Conservation (phyloP, 2,329 filamentous ascomycete genomes). For the Colletotrichum musae region DNA sequence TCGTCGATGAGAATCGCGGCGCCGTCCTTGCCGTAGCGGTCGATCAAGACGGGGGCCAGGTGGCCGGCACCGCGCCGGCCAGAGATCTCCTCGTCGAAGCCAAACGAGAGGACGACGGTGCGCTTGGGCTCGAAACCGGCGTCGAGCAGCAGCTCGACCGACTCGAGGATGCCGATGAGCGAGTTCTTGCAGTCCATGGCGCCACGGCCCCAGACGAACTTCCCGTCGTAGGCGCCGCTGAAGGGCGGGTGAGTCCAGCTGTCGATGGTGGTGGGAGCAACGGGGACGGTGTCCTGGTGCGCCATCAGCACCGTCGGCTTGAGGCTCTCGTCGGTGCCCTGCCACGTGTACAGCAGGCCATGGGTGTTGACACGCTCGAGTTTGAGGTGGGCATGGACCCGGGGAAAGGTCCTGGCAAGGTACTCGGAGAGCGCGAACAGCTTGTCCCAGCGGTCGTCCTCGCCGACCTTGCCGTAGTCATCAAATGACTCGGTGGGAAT, state of each 20-base stretch:
- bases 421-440: conserved; percentile 68
- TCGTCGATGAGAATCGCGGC: conserved; percentile 73
- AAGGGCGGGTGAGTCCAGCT: conserved; percentile 74
- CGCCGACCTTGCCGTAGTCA: conserved; percentile 66
- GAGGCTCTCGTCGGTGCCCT: conserved; percentile 63
- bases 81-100: conserved; percentile 75
- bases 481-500: conserved; percentile 70
- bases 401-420: conserved; percentile 65
- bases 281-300: conserved; percentile 76
- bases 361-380: conserved; percentile 72
- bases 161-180: conserved; percentile 69
- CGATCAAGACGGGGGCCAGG: conserved; percentile 61
- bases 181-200: conserved; percentile 74
- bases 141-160: conserved; percentile 68
- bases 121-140: conserved; percentile 67
- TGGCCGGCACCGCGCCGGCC: conserved; percentile 64
- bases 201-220: conserved; percentile 74
- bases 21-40: conserved; percentile 68
- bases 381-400: conserved; percentile 61
- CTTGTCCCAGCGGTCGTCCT: conserved; percentile 71
- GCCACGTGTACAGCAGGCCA: conserved; percentile 71
- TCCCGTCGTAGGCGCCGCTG: conserved; percentile 70
- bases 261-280: conserved; percentile 61
- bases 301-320: conserved; percentile 73
- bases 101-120: conserved; percentile 71